phyloP scores from a whole-genome alignment of 129 eudicot species.

The Escallonia rubra region DNA sequence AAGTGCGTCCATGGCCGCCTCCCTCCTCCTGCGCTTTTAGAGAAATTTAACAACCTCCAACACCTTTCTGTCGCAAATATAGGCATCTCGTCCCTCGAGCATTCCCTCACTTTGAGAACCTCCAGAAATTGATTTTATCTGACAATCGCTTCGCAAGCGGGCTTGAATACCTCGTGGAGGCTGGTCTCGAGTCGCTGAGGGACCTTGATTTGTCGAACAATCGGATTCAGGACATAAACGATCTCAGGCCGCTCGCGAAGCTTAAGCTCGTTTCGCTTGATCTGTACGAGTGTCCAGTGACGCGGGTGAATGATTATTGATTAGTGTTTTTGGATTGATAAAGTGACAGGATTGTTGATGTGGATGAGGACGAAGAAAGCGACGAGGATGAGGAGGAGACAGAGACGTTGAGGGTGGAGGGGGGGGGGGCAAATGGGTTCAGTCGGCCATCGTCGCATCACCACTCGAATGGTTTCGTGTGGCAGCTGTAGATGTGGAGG shows the following conservation, averaged over 20 bases:
- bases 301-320: conserved; percentile 88
- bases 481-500: conserved; percentile 42
- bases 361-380: conserved; percentile 95
- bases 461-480: conserved; percentile 64
- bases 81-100: conserved; percentile 84
- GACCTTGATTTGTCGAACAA: conserved; percentile 96
- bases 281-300: conserved; percentile 96
- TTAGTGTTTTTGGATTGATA: conserved; percentile 88
- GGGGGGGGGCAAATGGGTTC: conserved; percentile 37
- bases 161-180: conserved; percentile 64
- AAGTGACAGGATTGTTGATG: conserved; percentile 82
- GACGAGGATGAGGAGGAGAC: conserved; percentile 96
- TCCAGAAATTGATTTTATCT: conserved; percentile 65
- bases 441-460: conserved; percentile 6
- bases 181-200: conserved; percentile 66
- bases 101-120: conserved; percentile 63
- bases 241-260: conserved; percentile 81
- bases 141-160: conserved; percentile 91
- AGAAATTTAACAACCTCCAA: conserved; percentile 67
- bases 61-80: conserved; percentile 81
- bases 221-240: conserved; percentile 68
- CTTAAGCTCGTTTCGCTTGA: conserved; percentile 73
- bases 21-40: conserved; percentile 70
- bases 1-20: conserved; percentile 93
- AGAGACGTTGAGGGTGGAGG: conserved; percentile 63